A percentile compares a stretch with the other conserved stretches of the same genome.
These are phyloP conservation scores for Hymenoscyphus salicellus DNA, from an alignment of 2,329 filamentous ascomycete species.

Conservation along the genomic window DNA sequence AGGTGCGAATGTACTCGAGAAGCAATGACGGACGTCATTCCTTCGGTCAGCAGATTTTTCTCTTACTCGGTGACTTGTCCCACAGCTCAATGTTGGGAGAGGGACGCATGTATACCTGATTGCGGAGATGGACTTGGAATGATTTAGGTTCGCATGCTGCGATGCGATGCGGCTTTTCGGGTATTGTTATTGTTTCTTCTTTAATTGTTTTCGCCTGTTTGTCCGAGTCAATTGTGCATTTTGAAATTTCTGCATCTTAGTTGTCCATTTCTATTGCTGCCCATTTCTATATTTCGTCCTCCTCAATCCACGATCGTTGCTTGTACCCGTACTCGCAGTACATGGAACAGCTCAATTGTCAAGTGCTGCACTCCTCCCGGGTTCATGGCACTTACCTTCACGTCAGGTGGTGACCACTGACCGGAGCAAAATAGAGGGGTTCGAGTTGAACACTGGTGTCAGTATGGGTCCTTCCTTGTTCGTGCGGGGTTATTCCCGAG, in stretches of 20 bases:
- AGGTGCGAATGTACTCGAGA: not conserved
- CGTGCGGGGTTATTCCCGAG: not conserved
- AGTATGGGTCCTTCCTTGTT: not conserved
- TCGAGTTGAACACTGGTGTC: not conserved
- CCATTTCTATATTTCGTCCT: not conserved
- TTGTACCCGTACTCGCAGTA: not conserved
- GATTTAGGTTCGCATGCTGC: not conserved
- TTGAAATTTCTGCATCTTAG: not conserved
- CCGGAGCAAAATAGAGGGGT: conserved; percentile 3
- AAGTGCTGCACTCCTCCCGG: not conserved
- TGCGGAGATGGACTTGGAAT: not conserved
- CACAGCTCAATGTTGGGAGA: too few species aligned
- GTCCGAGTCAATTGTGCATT: not conserved
- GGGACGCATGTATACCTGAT: not conserved
- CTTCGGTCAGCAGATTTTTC: not conserved
- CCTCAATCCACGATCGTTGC: not conserved
- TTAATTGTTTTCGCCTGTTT: not conserved
- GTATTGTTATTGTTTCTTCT: not conserved
- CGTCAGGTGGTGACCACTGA: not conserved
- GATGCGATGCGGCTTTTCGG: not conserved
- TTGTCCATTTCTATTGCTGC: too few species aligned
- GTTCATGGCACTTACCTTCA: not conserved
- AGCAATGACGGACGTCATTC: not conserved
- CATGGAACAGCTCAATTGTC: not conserved
- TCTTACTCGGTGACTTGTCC: not conserved